Percentiles rank a stretch among this genome's conserved stretches.
Conservation (phyloP, 2,329 filamentous ascomycete species). For the Fusarium udum region DNA sequence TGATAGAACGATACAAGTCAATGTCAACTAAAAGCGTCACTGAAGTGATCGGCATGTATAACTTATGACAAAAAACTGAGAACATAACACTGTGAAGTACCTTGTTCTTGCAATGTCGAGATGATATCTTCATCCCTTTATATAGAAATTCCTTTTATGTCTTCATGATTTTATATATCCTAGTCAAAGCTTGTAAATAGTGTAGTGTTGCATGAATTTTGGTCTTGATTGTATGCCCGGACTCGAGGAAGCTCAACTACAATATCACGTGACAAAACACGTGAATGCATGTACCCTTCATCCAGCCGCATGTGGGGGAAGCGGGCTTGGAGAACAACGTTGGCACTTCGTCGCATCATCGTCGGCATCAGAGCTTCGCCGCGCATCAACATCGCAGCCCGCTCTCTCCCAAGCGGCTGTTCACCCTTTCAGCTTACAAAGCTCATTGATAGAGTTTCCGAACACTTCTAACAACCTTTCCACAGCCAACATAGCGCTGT, state of each 20-base stretch:
- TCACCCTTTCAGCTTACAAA: constrained; percentile 16
- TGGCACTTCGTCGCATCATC: constrained; percentile 45
- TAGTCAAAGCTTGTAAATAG: background rate
- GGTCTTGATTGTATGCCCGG: background rate
- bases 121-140: background rate
- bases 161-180: background rate
- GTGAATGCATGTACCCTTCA: constrained; percentile 5
- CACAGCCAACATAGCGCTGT: constrained; percentile 27
- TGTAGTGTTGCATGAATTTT: background rate
- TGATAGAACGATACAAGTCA: background rate
- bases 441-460: constrained; percentile 16
- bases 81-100: background rate
- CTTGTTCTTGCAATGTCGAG: background rate
- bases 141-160: background rate
- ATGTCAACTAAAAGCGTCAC: background rate
- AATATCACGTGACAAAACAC: constrained; percentile 5
- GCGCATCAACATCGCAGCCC: constrained; percentile 35
- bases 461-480: background rate
- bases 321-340: constrained; percentile 38
- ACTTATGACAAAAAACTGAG: background rate
- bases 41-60: background rate
- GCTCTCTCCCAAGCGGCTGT: constrained; percentile 23
- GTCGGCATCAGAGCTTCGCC: constrained; percentile 40
- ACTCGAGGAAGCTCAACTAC: background rate
- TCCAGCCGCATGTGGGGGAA: constrained; percentile 38